Evolutionary conservation across 2,329 filamentous ascomycete genomes (phyloP), one percentile per base, ranked within the genome.

Genomic region (Cladosporium halotolerans): DNA sequence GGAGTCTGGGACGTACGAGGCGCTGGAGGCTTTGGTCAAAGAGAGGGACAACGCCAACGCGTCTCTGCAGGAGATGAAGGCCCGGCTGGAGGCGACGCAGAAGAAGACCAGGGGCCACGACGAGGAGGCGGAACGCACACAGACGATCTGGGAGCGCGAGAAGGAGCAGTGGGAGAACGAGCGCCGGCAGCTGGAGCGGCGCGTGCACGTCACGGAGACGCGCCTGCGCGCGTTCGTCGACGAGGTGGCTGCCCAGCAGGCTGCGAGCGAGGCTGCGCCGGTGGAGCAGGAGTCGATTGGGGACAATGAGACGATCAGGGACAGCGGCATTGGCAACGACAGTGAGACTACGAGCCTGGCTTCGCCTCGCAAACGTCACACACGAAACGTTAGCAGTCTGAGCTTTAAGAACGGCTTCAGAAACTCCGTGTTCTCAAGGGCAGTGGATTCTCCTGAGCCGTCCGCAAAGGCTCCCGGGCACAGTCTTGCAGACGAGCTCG

Each of bases 401-500:
- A 66, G 66, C 55, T 61, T 57, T 46, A 54, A 47, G 11, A 54
- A 49, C 9, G 45, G 52, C 7, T 45, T 45, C 32, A 41, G 45
- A 18, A 38, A 33, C 11, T 48, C 45, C 5, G 40, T 43, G 32
- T 16, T 45, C 28, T 44, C 40, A 3, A 32, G 45, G 28, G 60
- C 59, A 34, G 46, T 57, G 65, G 68, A 52, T 10, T 62, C 68
- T 61, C 54, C 54, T 10, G 65, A 68, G n/a, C 73, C 74, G 76
- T 86, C 68, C 78, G 85, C 78, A 76, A 74, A 75, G 45, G 2
- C 23, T 28, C 80, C 79, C 61, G 87, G 86, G 1, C 71, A 89
- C 55, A 95, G 86, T 57, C 77, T 99, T 39, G 93, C 93, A 0
- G 91, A 97, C 62, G 93, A 99, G 72, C 79, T 99, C 52, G 85